These are phyloP conservation scores for Astrephomene gubernaculifera DNA, from an alignment of 139 green algal species.

Conservation along the genomic window DNA sequence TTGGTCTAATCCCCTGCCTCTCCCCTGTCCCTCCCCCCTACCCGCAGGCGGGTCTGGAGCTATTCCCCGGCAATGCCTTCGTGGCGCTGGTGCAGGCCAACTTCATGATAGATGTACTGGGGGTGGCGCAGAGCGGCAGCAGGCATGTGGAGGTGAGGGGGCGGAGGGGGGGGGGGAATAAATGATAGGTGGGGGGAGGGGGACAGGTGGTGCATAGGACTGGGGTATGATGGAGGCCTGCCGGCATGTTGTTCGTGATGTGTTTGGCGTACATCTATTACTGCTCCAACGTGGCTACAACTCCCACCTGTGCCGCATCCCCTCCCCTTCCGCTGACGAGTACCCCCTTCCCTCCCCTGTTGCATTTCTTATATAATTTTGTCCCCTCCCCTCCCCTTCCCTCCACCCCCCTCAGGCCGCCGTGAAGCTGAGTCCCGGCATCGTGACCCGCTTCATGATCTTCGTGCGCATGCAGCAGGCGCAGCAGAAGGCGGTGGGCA, in stretches of 20 bases:
- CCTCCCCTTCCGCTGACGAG: too few species aligned
- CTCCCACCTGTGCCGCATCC: too few species aligned
- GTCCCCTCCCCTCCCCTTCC: neutral
- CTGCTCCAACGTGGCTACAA: too few species aligned
- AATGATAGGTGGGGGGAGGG: neutral
- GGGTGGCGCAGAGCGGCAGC: slow-evolving; percentile 14
- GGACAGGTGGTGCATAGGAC: neutral
- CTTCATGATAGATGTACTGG: slow-evolving; percentile 32
- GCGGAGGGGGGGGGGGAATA: neutral
- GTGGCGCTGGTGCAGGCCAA: slow-evolving; percentile 28
- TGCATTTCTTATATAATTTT: too few species aligned
- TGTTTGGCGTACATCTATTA: too few species aligned
- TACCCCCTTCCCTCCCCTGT: neutral
- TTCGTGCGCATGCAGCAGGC: slow-evolving; percentile 31
- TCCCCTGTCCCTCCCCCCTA: neutral
- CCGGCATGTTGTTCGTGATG: too few species aligned
- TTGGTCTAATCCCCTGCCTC: neutral
- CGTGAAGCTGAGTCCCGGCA: neutral
- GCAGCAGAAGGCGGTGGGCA: slow-evolving; percentile 15
- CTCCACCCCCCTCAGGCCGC: slow-evolving; percentile 9
- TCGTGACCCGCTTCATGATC: slow-evolving; percentile 30
- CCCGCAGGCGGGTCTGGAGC: neutral
- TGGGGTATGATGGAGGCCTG: too few species aligned
- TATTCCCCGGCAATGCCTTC: slow-evolving; percentile 1
- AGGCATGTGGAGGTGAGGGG: slow-evolving; percentile 27